Evolutionary conservation across 2,329 filamentous ascomycete genomes (phyloP), one percentile per base, ranked within the genome.

Genomic region (Talaromyces pinophilus): DNA sequence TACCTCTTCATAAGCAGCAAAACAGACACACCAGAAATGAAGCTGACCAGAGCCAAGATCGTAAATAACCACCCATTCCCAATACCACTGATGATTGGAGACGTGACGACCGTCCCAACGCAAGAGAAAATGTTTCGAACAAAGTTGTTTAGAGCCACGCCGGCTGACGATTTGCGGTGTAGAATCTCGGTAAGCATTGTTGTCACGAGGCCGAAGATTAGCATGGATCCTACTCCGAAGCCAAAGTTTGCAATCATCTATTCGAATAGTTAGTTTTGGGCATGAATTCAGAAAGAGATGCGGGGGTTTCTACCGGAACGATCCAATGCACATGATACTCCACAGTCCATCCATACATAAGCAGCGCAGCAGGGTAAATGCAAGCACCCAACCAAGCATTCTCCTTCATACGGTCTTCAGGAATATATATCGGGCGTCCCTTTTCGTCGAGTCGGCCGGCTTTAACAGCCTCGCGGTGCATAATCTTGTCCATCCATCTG

Each of bases 121-220:
- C 90, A 93, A 60, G 86, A 88, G 71, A 93, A 88, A 46, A 93
- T 91, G 71, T 94, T 95, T 59, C 92, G 82, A 62, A 92, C 83
- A 72, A 94, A 92, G 74, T 94, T 94, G 77, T 94, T 93, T 52
- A 93, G 82, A 0, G 92, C 92, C 2, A 94, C 90, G 0, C 91
- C 91, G 11, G 86, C 86, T 3, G 88, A 90, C 60, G 88, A 89
- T 69, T 85, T 84, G 50, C 86, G 84, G 15, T 90, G 90, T 83
- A 94, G 89, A 73, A 94, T 93, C 74, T 95, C 92, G 0, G 92
- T 94, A 70, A 95, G 81, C 90, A 95, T 93, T 0, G 92, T 95
- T 0, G 91, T 93, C 0, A 87, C 83, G 71, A 87, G 85, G 59
- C 87, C 85, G 78, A 92, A 93, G 35, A 93, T 88, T 3, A 95